phyloP scores from a whole-genome alignment of 2,329 filamentous ascomycete species.

The Colletotrichum lupini region DNA sequence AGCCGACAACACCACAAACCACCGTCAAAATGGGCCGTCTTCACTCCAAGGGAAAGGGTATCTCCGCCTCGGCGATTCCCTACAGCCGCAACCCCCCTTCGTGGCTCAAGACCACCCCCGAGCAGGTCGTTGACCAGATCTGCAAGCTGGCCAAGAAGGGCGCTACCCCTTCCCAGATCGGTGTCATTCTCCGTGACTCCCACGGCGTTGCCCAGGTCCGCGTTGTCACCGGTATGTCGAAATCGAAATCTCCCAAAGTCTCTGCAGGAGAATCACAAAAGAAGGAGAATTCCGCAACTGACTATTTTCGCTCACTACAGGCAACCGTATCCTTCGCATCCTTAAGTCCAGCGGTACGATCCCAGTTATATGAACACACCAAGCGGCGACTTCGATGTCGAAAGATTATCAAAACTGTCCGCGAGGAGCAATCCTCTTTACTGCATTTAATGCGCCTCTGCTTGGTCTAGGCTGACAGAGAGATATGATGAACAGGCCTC shows the following conservation, averaged over 20 bases:
- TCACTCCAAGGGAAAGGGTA: slow-evolving; percentile 99
- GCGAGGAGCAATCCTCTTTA: slow-evolving; percentile 27
- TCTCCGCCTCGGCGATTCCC: slow-evolving; percentile 93
- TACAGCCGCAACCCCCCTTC: slow-evolving; percentile 94
- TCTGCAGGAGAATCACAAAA: not conserved
- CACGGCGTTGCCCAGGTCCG: slow-evolving; percentile 99
- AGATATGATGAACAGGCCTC: slow-evolving; percentile 85
- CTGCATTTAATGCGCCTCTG: slow-evolving; percentile 74
- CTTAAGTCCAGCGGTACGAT: slow-evolving; percentile 96
- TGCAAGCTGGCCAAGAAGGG: slow-evolving; percentile 99
- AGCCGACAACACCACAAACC: slow-evolving; percentile 38
- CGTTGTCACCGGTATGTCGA: slow-evolving; percentile 89
- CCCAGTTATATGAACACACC: slow-evolving; percentile 45
- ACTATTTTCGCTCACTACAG: slow-evolving; percentile 63
- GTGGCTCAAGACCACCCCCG: slow-evolving; percentile 99
- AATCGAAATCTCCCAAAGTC: not conserved
- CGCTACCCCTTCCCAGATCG: slow-evolving; percentile 97
- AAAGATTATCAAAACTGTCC: slow-evolving; percentile 10
- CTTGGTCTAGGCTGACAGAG: slow-evolving; percentile 94
- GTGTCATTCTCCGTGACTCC: slow-evolving; percentile 97
- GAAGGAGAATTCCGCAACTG: slow-evolving; percentile 44
- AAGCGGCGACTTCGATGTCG: slow-evolving; percentile 27
- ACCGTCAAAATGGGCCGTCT: slow-evolving; percentile 88
- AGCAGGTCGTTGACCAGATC: slow-evolving; percentile 99
- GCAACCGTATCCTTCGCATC: slow-evolving; percentile 99